Evolutionary conservation across 441 rosid genomes (phyloP).

Genomic region (Populus hybrid): DNA sequence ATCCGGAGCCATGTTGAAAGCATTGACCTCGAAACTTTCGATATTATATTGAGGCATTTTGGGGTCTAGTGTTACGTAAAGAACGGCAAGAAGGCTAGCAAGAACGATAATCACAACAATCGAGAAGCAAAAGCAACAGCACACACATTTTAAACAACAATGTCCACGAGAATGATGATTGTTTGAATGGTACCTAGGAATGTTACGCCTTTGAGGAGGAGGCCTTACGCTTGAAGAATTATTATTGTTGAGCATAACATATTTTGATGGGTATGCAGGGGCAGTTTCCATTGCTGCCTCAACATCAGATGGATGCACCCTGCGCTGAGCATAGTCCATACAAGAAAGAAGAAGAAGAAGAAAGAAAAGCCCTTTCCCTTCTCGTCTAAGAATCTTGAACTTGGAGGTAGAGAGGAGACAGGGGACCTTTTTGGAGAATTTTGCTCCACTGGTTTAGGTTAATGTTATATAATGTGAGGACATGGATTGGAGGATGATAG

Average conservation of each 20-base stretch:
- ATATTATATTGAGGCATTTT: slow-evolving; percentile 35
- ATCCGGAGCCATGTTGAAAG: slow-evolving; percentile 32
- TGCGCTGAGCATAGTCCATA: slow-evolving; percentile 25
- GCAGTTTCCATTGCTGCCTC: slow-evolving; percentile 19
- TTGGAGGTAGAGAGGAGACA: neutral
- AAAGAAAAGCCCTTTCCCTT: slow-evolving; percentile 15
- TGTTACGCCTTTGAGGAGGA: slow-evolving; percentile 38
- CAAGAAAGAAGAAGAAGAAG: slow-evolving; percentile 13
- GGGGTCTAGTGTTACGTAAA: slow-evolving; percentile 28
- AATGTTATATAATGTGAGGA: slow-evolving; percentile 29
- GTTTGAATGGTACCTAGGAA: slow-evolving; percentile 34
- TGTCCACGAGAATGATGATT: slow-evolving; percentile 6
- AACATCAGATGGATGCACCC: slow-evolving; percentile 19
- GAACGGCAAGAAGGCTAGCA: slow-evolving; percentile 7
- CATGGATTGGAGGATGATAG: neutral
- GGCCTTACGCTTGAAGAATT: slow-evolving; percentile 24
- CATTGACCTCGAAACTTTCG: slow-evolving; percentile 22
- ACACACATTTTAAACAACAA: slow-evolving; percentile 35
- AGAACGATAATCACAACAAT: slow-evolving; percentile 29
- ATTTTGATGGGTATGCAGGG: slow-evolving; percentile 31
- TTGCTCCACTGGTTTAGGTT: slow-evolving; percentile 25
- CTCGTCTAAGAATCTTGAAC: slow-evolving; percentile 13
- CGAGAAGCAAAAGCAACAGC: slow-evolving; percentile 43
- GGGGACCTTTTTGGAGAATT: neutral
- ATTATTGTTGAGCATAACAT: slow-evolving; percentile 31